Conservation (phyloP, 2,329 filamentous ascomycete genomes). For the Aspergillus sp. region DNA sequence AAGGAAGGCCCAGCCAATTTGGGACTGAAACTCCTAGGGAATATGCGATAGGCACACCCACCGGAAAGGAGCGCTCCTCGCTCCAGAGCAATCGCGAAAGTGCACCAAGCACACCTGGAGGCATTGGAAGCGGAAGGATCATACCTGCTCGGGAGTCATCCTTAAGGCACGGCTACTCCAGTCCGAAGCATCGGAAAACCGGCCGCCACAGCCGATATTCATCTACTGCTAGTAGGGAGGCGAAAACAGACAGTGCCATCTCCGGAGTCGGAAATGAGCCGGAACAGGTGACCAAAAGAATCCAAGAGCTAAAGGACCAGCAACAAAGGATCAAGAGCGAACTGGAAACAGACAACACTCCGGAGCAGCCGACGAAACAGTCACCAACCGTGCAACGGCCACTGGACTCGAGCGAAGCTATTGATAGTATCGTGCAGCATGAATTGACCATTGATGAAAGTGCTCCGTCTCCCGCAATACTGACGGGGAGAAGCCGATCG, state of each 20-base stretch:
- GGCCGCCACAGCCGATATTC: constrained; percentile 50
- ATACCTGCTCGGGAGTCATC: constrained; percentile 74
- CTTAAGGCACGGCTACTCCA: constrained; percentile 59
- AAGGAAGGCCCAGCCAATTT: constrained; percentile 30
- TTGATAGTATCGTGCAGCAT: constrained; percentile 13
- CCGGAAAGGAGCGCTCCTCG: constrained; percentile 42
- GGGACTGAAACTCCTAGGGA: constrained; percentile 27
- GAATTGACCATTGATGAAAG: constrained; percentile 56
- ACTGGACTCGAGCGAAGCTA: constrained; percentile 9
- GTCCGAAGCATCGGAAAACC: constrained; percentile 58
- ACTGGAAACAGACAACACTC: constrained; percentile 45
- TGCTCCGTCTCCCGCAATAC: constrained; percentile 71
- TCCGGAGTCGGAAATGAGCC: constrained; percentile 50
- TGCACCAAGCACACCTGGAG: constrained; percentile 36
- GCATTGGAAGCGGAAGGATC: constrained; percentile 53
- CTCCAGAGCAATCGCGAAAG: constrained; percentile 33
- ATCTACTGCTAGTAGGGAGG: constrained; percentile 44
- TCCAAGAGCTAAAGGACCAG: constrained; percentile 62
- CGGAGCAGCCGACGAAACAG: constrained; percentile 29
- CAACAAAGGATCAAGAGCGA: constrained; percentile 59
- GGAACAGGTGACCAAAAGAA: constrained; percentile 61
- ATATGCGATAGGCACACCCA: constrained; percentile 27
- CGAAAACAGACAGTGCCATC: constrained; percentile 44
- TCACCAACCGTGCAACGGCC: constrained; percentile 22
- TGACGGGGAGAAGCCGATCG: constrained; percentile 59